Conservation (phyloP, 768 basidiomycete genomes). For the Goffeauzyma gilvescens region DNA sequence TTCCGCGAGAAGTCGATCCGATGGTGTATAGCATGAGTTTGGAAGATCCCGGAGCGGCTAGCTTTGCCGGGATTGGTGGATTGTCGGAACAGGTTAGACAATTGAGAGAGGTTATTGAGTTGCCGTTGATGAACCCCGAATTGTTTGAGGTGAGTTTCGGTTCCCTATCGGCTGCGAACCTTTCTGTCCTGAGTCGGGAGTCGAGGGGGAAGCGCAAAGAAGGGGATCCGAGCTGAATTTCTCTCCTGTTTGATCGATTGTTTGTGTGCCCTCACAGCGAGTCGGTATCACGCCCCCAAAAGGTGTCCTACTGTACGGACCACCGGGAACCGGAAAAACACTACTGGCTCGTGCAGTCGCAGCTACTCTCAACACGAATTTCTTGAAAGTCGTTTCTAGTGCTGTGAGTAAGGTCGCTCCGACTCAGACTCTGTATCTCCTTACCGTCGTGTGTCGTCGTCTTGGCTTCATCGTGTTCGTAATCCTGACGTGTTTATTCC, state of each 20-base stretch:
- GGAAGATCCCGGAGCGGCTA: slow-evolving; percentile 86
- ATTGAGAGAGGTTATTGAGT: slow-evolving; percentile 88
- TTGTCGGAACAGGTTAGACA: slow-evolving; percentile 90
- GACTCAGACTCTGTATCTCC: not conserved
- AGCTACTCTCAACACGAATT: slow-evolving; percentile 86
- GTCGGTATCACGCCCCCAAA: slow-evolving; percentile 94
- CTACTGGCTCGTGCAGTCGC: slow-evolving; percentile 82
- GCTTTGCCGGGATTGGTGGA: slow-evolving; percentile 93
- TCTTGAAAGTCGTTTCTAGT: slow-evolving; percentile 94
- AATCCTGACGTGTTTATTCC: not conserved
- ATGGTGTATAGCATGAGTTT: slow-evolving; percentile 98
- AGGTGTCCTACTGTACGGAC: slow-evolving; percentile 86
- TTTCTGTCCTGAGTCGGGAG: too few relatives aligned
- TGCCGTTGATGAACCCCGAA: slow-evolving; percentile 83
- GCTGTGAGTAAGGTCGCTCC: slow-evolving; percentile 67
- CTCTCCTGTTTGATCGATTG: too few relatives aligned
- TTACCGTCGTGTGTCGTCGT: not conserved
- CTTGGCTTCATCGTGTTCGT: not conserved
- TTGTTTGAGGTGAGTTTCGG: slow-evolving; percentile 42
- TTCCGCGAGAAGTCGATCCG: slow-evolving; percentile 93
- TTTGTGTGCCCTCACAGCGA: slow-evolving; percentile 35
- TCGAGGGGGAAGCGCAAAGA: too few relatives aligned
- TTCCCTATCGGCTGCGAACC: not conserved
- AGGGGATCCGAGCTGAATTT: not conserved
- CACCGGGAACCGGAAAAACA: slow-evolving; percentile 92